Conservation (phyloP, 2,329 filamentous ascomycete genomes). For the Atkinsonella texensis region DNA sequence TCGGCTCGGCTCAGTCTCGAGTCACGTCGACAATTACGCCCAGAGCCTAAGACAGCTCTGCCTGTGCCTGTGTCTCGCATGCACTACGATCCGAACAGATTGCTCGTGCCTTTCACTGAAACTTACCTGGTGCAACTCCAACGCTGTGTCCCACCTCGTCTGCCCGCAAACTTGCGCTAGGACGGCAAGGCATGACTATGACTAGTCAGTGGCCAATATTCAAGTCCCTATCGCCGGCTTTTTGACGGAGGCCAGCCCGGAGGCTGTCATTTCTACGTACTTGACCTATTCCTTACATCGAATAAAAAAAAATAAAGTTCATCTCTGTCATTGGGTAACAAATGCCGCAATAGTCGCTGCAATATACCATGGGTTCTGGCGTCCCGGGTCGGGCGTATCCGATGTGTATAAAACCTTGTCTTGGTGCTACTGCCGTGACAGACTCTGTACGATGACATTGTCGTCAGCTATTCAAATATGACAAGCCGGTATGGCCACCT, state of each 20-base stretch:
- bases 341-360: neutral
- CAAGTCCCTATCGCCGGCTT: too few species aligned
- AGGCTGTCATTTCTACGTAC: too few species aligned
- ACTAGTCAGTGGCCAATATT: too few species aligned
- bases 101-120: neutral
- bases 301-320: neutral
- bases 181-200: too few species aligned
- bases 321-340: neutral
- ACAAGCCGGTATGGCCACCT: too few species aligned
- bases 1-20: neutral
- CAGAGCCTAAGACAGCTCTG: neutral
- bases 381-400: neutral
- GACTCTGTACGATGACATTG: neutral
- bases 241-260: too few species aligned
- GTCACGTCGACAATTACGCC: neutral
- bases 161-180: too few species aligned
- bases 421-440: neutral
- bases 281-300: too few species aligned
- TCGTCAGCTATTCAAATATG: neutral
- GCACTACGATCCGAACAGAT: neutral
- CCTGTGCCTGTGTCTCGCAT: neutral
- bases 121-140: too few species aligned
- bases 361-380: neutral
- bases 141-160: too few species aligned
- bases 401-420: neutral